Evolutionary conservation across 2,329 filamentous ascomycete species (phyloP).

Genomic region (Escovopsis sp.): DNA sequence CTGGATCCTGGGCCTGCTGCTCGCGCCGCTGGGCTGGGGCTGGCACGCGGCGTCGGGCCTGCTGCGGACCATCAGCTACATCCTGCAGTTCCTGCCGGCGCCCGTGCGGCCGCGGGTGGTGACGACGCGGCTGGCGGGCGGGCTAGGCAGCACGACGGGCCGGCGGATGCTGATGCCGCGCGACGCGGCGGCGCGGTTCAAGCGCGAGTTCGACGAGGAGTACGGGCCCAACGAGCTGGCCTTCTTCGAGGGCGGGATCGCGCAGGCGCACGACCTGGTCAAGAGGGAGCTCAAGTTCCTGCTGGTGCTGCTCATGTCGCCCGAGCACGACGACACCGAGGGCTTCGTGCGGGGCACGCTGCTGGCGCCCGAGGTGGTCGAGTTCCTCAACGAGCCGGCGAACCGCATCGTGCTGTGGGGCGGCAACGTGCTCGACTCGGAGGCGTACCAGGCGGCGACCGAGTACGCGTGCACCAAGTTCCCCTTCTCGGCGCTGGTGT

Average conservation of each 20-base stretch:
- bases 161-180: conserved; percentile 66
- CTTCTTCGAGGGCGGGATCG: conserved; percentile 80
- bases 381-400: conserved; percentile 57
- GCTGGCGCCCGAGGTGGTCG: conserved; percentile 56
- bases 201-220: conserved; percentile 88
- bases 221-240: conserved; percentile 60
- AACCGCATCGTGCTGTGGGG: conserved; percentile 85
- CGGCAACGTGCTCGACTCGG: conserved; percentile 81
- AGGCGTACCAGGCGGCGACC: conserved; percentile 84
- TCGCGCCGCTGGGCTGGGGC: conserved; percentile 67
- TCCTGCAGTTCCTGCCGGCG: conserved; percentile 69
- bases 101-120: conserved; percentile 39
- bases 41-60: conserved; percentile 56
- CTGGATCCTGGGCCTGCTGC: conserved; percentile 60
- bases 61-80: conserved; percentile 58
- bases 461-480: conserved; percentile 85
- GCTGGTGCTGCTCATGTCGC: conserved; percentile 74
- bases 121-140: conserved; percentile 36
- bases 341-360: conserved; percentile 73
- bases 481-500: conserved; percentile 75
- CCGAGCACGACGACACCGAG: conserved; percentile 86
- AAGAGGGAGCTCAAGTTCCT: conserved; percentile 88
- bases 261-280: conserved; percentile 76
- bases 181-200: conserved; percentile 78
- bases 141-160: conserved; percentile 47